A percentile compares a stretch with the other conserved stretches of the same genome.
These are phyloP conservation scores for Tetragonia tetragonoides DNA, from an alignment of 148 eudicot species.

Conservation along the genomic window DNA sequence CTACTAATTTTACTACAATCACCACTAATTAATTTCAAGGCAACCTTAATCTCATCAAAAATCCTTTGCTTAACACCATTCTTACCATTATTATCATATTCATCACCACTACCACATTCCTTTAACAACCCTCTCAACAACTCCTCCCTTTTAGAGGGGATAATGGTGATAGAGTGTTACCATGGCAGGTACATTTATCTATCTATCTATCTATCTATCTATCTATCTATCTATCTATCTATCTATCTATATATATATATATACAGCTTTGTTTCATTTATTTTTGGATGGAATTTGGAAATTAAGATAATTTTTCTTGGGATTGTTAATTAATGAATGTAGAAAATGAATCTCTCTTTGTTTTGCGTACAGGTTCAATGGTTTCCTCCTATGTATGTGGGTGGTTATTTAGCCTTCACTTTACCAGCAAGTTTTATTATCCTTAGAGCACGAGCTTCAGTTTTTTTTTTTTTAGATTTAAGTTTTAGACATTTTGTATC, in stretches of 20 bases:
- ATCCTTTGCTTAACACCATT: conserved; percentile 28
- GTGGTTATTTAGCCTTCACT: not conserved
- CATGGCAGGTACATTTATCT: conserved; percentile 2
- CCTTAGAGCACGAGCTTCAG: no score
- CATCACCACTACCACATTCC: conserved; percentile 23
- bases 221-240: no score
- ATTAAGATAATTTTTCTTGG: not conserved
- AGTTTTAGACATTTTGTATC: not conserved
- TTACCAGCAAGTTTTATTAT: no score
- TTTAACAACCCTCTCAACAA: conserved; percentile 34
- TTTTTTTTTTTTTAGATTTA: not conserved
- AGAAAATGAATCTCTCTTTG: conserved; percentile 19
- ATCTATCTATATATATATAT: no score
- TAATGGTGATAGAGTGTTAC: conserved; percentile 35
- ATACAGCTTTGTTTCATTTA: not conserved
- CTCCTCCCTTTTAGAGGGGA: conserved; percentile 33
- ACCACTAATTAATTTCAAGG: conserved; percentile 16
- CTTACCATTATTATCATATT: conserved; percentile 12
- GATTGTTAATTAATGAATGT: conserved; percentile 21
- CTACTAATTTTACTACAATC: not conserved
- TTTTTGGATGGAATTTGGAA: not conserved
- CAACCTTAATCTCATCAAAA: conserved; percentile 32
- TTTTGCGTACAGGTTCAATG: conserved; percentile 20
- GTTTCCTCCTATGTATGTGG: conserved; percentile 6
- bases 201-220: no score